Evolutionary conservation across 768 basidiomycete genomes (phyloP).

Genomic region (Naganishia onofrii): DNA sequence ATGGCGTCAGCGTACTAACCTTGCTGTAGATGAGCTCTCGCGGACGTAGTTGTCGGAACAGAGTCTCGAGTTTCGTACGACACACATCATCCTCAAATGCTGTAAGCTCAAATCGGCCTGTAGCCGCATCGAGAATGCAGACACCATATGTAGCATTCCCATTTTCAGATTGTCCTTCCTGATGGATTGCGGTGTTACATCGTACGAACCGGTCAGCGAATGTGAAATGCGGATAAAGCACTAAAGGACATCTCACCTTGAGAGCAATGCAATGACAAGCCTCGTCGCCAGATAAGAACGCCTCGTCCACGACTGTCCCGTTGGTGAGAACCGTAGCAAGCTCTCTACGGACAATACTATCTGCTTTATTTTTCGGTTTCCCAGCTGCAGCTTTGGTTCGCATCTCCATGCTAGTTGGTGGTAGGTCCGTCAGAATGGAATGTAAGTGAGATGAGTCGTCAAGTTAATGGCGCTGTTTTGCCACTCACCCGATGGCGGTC

Average conservation of each 20-base stretch:
- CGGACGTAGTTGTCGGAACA: conserved; percentile 82
- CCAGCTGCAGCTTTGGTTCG: conserved; percentile 57
- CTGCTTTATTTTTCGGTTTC: conserved; percentile 53
- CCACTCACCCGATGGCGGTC: conserved; percentile 73
- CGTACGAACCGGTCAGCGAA: neutral
- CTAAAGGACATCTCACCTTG: conserved; percentile 54
- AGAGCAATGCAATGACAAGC: conserved; percentile 92
- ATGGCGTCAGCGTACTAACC: conserved; percentile 55
- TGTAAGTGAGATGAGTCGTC: neutral
- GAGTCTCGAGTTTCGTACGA: conserved; percentile 85
- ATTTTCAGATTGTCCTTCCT: conserved; percentile 27
- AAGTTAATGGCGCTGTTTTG: neutral
- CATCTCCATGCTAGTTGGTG: conserved; percentile 70
- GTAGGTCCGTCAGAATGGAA: too few relatives aligned
- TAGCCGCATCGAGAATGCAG: conserved; percentile 88
- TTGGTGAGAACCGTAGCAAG: conserved; percentile 94
- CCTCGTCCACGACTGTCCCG: conserved; percentile 88
- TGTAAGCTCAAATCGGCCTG: conserved; percentile 89
- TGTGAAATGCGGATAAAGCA: neutral
- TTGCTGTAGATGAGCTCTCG: conserved; percentile 90
- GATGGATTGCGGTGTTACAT: neutral
- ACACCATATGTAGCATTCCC: conserved; percentile 64
- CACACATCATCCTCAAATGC: conserved; percentile 88
- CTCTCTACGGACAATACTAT: conserved; percentile 81
- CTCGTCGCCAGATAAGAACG: conserved; percentile 84